Evolutionary conservation across 805 yeast genomes (phyloP).

Genomic region (Groenewaldozyma salmanticensis): DNA sequence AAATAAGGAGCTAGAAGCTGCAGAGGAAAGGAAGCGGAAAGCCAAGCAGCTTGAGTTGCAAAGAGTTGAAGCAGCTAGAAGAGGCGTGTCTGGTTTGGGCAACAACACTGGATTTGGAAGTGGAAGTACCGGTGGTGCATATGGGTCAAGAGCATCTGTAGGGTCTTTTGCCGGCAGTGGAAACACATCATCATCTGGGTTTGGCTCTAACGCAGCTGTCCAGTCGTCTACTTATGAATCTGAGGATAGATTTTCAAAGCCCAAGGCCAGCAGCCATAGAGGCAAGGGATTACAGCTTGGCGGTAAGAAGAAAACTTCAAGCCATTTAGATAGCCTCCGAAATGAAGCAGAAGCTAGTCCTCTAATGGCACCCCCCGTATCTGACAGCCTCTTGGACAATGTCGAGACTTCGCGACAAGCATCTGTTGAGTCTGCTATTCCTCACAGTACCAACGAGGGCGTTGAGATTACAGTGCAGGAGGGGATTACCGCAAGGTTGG

Average conservation of each 20-base stretch:
- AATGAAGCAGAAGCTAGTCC: conserved; percentile 20
- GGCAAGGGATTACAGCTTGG: conserved; percentile 78
- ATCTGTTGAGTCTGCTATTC: conserved; percentile 15
- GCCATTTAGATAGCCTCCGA: conserved; percentile 7
- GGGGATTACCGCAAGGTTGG: conserved; percentile 62
- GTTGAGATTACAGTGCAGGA: conserved; percentile 71
- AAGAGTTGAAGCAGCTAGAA: conserved; percentile 38
- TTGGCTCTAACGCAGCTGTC: conserved; percentile 1
- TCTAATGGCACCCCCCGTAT: conserved; percentile 25
- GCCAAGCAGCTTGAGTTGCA: conserved; percentile 68
- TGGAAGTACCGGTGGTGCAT: conserved; percentile 11
- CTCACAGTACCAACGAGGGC: conserved; percentile 50
- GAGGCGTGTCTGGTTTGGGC: conserved; percentile 22
- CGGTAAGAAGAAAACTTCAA: conserved; percentile 29
- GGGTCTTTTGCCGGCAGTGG: too few species aligned
- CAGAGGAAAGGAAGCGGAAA: conserved; percentile 91
- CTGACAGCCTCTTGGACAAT: too few species aligned
- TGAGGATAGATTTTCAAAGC: conserved; percentile 7
- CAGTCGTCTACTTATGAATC: conserved; percentile 13
- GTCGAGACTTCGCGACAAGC: conserved; percentile 18
- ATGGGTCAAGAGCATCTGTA: conserved; percentile 7
- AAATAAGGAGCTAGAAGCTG: conserved; percentile 93
- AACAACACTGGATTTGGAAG: conserved; percentile 12
- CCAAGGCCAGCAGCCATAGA: conserved; percentile 31
- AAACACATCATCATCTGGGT: conserved; percentile 7